Evolutionary conservation across 768 basidiomycete species (phyloP).

Genomic region (Trametes villosa): DNA sequence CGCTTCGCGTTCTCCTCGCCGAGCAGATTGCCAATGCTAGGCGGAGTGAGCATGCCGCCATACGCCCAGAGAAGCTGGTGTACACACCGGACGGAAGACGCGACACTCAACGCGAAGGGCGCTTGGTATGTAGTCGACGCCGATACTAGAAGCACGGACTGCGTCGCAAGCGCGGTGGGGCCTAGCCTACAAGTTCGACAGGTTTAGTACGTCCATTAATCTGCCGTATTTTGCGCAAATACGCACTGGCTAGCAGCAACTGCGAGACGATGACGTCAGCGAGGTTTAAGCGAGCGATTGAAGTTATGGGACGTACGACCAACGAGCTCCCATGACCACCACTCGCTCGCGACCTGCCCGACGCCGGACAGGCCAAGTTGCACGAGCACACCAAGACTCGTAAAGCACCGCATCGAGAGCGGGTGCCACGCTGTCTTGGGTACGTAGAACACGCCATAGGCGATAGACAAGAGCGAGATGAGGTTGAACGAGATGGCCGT

Average conservation of each 20-base stretch:
- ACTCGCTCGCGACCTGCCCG: conserved; percentile 85
- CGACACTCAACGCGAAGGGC: conserved; percentile 81
- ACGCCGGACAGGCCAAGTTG: conserved; percentile 84
- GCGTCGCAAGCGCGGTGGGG: conserved; percentile 80
- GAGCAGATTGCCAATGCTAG: conserved; percentile 87
- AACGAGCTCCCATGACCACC: conserved; percentile 97
- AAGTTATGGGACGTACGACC: conserved; percentile 44
- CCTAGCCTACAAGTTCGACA: conserved; percentile 57
- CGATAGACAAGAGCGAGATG: conserved; percentile 63
- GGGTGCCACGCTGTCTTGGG: conserved; percentile 85
- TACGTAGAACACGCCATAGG: conserved; percentile 66
- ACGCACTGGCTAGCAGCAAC: conserved; percentile 59
- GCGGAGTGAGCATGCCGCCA: background rate
- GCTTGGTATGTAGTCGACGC: conserved; percentile 81
- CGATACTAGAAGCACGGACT: conserved; percentile 83
- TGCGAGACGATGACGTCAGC: conserved; percentile 24
- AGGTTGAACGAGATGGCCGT: conserved; percentile 90
- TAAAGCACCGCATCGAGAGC: conserved; percentile 64
- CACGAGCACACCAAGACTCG: conserved; percentile 66
- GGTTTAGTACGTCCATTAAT: background rate
- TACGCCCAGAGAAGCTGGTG: background rate
- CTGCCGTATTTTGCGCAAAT: background rate
- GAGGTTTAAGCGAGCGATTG: background rate
- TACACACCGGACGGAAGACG: conserved; percentile 81
- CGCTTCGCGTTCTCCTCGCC: conserved; percentile 78